A percentile compares a stretch with the other conserved stretches of the same genome.
Conservation (phyloP, 352 stramenopile genomes). For the Pythium inflatum region DNA sequence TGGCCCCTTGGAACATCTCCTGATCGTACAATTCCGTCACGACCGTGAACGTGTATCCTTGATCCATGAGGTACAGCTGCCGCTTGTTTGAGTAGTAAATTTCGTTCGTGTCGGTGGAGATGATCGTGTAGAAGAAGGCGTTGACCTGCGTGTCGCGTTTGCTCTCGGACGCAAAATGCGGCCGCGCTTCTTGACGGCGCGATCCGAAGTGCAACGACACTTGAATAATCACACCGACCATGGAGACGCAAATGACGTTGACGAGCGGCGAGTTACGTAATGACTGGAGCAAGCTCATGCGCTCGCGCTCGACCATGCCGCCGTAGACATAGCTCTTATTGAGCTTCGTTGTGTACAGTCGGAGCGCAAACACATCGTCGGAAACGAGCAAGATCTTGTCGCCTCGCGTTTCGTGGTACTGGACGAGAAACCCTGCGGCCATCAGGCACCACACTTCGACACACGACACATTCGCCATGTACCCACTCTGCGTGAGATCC, state of each 20-base stretch:
- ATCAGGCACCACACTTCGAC: constrained; percentile 99
- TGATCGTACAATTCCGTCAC: constrained; percentile 94
- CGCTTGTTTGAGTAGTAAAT: constrained; percentile 99
- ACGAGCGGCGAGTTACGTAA: constrained; percentile 86
- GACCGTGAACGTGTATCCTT: constrained; percentile 99
- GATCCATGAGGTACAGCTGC: constrained; percentile 99
- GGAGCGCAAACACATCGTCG: constrained; percentile 97
- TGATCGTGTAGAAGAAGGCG: constrained; percentile 99
- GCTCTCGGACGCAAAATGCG: constrained; percentile 98
- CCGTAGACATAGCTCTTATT: constrained; percentile 96
- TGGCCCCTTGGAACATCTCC: constrained; percentile 77
- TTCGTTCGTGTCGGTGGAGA: constrained; percentile 98
- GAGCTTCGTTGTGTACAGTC: constrained; percentile 93
- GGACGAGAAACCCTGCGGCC: constrained; percentile 96
- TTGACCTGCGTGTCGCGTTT: constrained; percentile 96
- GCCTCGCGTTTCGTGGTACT: constrained; percentile 96
- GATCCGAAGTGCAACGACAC: constrained; percentile 98
- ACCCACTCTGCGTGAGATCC: constrained; percentile 97
- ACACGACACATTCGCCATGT: constrained; percentile 97
- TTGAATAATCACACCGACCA: constrained; percentile 99
- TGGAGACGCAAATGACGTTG: constrained; percentile 92
- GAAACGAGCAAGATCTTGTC: constrained; percentile 99
- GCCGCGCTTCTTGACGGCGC: constrained; percentile 99
- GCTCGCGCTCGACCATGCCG: constrained; percentile 93
- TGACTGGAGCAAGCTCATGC: constrained; percentile 84